Percentiles rank a stretch among this genome's conserved stretches.
phyloP scores from a whole-genome alignment of 352 stramenopile genomes.

The Pythium insidiosum region DNA sequence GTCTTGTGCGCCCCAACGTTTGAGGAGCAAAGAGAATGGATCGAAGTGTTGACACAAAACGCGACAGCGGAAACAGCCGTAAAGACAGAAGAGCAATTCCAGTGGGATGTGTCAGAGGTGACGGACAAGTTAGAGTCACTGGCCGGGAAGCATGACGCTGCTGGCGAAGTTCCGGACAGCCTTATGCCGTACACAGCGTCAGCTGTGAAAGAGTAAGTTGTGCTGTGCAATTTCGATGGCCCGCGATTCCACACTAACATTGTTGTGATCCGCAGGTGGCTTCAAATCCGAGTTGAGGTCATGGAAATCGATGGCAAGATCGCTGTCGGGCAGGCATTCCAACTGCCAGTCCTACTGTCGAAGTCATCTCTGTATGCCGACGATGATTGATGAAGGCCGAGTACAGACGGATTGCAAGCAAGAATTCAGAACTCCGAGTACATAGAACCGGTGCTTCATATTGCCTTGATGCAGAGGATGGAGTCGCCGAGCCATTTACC shows the following conservation, averaged over 20 bases:
- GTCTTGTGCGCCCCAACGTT: conserved; percentile 77
- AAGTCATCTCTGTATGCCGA: conserved; percentile 85
- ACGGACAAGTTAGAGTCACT: conserved; percentile 71
- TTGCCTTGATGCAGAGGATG: no score
- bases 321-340: conserved; percentile 61
- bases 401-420: no score
- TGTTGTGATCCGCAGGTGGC: conserved; percentile 53
- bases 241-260: no score
- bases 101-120: conserved; percentile 68
- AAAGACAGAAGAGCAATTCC: conserved; percentile 68
- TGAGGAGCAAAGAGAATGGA: conserved; percentile 85
- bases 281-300: conserved; percentile 76
- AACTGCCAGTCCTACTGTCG: conserved; percentile 79
- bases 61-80: conserved; percentile 71
- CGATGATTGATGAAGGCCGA: no score
- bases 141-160: conserved; percentile 64
- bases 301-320: conserved; percentile 85
- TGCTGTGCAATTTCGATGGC: no score
- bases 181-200: conserved; percentile 75
- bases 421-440: no score
- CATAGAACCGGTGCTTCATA: no score
- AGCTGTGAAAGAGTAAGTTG: conserved; percentile 82
- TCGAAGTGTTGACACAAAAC: conserved; percentile 83
- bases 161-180: conserved; percentile 53
- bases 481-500: no score